Conservation (phyloP, 2,329 filamentous ascomycete genomes). For the Ophiostoma ulmi region DNA sequence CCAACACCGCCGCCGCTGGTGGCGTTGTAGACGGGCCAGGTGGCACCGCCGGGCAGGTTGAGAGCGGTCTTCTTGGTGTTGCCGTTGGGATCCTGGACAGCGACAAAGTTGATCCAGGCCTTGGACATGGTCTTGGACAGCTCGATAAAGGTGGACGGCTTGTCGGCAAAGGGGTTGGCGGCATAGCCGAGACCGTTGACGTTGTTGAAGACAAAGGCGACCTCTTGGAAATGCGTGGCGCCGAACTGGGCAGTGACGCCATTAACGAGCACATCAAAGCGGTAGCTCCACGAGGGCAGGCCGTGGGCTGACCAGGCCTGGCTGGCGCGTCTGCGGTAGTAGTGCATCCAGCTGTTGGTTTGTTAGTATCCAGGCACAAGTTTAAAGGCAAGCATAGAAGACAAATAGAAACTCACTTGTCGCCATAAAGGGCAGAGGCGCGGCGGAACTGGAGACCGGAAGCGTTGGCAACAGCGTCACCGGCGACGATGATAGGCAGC, state of each 20-base stretch:
- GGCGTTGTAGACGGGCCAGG: conserved; percentile 28
- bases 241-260: conserved; percentile 28
- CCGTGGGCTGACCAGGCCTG: conserved; percentile 22
- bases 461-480: conserved; percentile 17
- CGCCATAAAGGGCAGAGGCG: conserved; percentile 17
- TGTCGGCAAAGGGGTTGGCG: conserved; percentile 38
- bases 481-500: conserved; percentile 39
- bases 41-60: background rate
- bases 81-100: conserved; percentile 21
- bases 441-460: conserved; percentile 22
- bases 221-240: conserved; percentile 42
- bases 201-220: conserved; percentile 53
- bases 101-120: conserved; percentile 25
- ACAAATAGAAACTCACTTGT: conserved; percentile 13
- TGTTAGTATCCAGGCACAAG: background rate
- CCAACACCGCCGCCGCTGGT: conserved; percentile 27
- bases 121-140: conserved; percentile 31
- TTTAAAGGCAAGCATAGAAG: background rate
- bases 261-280: conserved; percentile 41
- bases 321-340: conserved; percentile 29
- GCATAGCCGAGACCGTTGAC: conserved; percentile 43
- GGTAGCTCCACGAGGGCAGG: conserved; percentile 37
- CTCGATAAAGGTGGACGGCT: conserved; percentile 39
- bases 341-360: conserved; percentile 15
- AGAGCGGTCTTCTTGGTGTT: too few species aligned